Evolutionary conservation across 2,329 filamentous ascomycete species (phyloP).

Genomic region (Cadophora gregata): DNA sequence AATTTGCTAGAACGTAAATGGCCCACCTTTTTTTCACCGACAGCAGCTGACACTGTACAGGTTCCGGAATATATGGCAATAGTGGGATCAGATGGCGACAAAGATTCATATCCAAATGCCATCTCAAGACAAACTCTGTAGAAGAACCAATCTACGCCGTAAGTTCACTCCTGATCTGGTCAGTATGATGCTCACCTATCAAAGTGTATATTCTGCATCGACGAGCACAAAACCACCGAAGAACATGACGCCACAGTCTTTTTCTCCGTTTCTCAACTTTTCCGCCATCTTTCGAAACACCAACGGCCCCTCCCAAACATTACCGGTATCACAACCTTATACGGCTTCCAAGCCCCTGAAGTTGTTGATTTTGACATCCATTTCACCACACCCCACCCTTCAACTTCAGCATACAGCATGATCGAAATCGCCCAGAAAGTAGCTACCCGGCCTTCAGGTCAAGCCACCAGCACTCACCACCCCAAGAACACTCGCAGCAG

Average conservation of each 20-base stretch:
- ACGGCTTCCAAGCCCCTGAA: slow-evolving; percentile 35
- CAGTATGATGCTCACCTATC: not conserved
- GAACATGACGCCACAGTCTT: slow-evolving; percentile 45
- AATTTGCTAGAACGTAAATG: slow-evolving; percentile 36
- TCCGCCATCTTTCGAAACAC: slow-evolving; percentile 43
- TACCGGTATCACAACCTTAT: slow-evolving; percentile 38
- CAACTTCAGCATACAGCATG: slow-evolving; percentile 33
- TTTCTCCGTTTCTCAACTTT: slow-evolving; percentile 40
- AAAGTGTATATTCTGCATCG: slow-evolving; percentile 44
- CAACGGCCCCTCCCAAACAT: slow-evolving; percentile 40
- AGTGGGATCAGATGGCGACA: slow-evolving; percentile 42
- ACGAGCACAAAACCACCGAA: slow-evolving; percentile 42
- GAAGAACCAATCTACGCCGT: slow-evolving; percentile 44
- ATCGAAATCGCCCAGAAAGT: slow-evolving; percentile 38
- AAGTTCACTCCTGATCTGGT: slow-evolving; percentile 14
- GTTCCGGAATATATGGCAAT: slow-evolving; percentile 41
- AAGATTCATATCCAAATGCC: slow-evolving; percentile 43
- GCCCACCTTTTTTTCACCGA: not conserved
- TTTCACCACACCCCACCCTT: slow-evolving; percentile 36
- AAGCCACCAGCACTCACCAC: slow-evolving; percentile 37
- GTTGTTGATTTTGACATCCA: slow-evolving; percentile 43
- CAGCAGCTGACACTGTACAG: slow-evolving; percentile 24
- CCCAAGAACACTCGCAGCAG: slow-evolving; percentile 34
- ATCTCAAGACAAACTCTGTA: slow-evolving; percentile 38
- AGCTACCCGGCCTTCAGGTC: slow-evolving; percentile 35